These are phyloP conservation scores for Adansonia rubrostipa DNA, from an alignment of 441 rosid species.

Conservation along the genomic window DNA sequence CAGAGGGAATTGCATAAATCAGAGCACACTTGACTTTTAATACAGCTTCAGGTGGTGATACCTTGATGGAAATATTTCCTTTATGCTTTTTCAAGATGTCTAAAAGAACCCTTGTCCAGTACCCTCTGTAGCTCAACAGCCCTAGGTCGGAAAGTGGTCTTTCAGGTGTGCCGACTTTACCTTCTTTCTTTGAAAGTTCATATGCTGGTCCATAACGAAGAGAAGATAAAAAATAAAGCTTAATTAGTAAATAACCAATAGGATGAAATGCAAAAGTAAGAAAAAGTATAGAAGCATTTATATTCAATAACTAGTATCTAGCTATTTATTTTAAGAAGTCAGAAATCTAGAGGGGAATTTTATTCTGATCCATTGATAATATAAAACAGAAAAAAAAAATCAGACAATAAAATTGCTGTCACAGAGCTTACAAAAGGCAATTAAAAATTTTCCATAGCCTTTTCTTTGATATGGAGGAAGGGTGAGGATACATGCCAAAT, in stretches of 20 bases:
- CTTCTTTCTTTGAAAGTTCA: constrained; percentile 98
- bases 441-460: constrained; percentile 97
- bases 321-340: not conserved
- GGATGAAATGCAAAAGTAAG: not conserved
- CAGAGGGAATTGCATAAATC: not conserved
- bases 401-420: not conserved
- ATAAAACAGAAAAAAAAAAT: not conserved
- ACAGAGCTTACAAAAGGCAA: constrained; percentile 89
- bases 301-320: not conserved
- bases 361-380: constrained; percentile 15
- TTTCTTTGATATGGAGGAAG: constrained; percentile 99
- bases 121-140: constrained; percentile 91
- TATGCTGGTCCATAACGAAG: constrained; percentile 61
- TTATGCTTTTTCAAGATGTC: constrained; percentile 98
- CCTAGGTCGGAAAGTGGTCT: constrained; percentile 99
- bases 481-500: constrained; percentile 96
- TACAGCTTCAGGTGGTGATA: constrained; percentile 29
- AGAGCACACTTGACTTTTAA: not conserved
- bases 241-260: not conserved
- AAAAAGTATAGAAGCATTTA: not conserved
- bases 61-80: constrained; percentile 98
- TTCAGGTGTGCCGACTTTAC: constrained; percentile 98
- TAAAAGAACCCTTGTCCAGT: constrained; percentile 92
- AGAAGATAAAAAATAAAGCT: constrained; percentile 23
- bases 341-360: not conserved